Evolutionary conservation across 805 yeast species (phyloP).

Genomic region (Candida easanensis): DNA sequence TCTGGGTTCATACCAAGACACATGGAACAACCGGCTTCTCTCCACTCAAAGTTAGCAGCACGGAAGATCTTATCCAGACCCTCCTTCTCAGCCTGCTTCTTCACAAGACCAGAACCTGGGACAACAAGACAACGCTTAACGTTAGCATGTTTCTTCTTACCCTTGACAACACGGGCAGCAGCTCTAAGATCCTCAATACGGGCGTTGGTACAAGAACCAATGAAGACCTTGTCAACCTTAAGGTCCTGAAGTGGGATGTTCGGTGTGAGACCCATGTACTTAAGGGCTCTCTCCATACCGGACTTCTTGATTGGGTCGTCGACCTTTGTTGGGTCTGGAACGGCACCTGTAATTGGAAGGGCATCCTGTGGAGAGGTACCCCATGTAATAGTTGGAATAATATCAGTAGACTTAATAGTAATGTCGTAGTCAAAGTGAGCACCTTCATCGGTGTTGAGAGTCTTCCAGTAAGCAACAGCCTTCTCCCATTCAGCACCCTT

Average conservation of each 20-base stretch:
- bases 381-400: constrained; percentile 97
- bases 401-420: constrained; percentile 74
- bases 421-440: constrained; percentile 88
- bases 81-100: constrained; percentile 89
- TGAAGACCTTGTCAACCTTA: constrained; percentile 86
- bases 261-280: constrained; percentile 88
- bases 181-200: constrained; percentile 96
- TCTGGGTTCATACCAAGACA: constrained; percentile 99
- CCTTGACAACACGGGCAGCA: constrained; percentile 91
- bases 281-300: constrained; percentile 88
- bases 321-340: constrained; percentile 83
- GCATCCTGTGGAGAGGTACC: constrained; percentile 99
- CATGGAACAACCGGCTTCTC: constrained; percentile 99
- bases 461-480: constrained; percentile 87
- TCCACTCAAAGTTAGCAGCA: constrained; percentile 96
- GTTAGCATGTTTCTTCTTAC: constrained; percentile 78
- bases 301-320: constrained; percentile 71
- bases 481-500: constrained; percentile 93
- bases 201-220: constrained; percentile 97
- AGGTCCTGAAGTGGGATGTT: constrained; percentile 77
- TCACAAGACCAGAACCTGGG: constrained; percentile 96
- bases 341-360: constrained; percentile 83
- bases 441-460: constrained; percentile 84
- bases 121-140: constrained; percentile 86
- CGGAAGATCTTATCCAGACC: constrained; percentile 89